A percentile compares a stretch with the other conserved stretches of the same genome.
phyloP scores from a whole-genome alignment of 1,139 yeast species.

The Hansenula sp. region DNA sequence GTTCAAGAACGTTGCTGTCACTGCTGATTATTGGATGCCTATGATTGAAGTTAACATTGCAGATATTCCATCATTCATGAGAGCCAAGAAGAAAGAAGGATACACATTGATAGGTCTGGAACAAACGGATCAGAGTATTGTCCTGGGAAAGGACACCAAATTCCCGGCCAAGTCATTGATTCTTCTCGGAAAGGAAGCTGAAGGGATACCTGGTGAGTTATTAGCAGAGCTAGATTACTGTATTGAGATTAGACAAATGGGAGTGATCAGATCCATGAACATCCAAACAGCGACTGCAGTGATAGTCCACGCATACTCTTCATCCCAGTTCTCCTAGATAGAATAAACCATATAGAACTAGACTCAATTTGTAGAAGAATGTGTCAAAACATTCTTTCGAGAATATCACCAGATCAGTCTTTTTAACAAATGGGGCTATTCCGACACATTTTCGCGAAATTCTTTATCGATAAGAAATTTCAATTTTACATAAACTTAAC shows the following conservation, averaged over 20 bases:
- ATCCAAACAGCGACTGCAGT: slow-evolving; percentile 97
- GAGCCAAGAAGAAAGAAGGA: slow-evolving; percentile 66
- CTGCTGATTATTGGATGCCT: slow-evolving; percentile 97
- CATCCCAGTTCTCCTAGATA: slow-evolving; percentile 4
- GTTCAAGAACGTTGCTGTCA: slow-evolving; percentile 84
- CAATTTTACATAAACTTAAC: no score
- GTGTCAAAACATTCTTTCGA: no score
- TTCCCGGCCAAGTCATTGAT: slow-evolving; percentile 80
- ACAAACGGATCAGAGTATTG: slow-evolving; percentile 84
- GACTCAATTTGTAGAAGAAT: no score
- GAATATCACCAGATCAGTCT: no score
- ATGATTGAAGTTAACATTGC: slow-evolving; percentile 70
- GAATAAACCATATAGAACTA: no score
- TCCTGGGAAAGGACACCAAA: slow-evolving; percentile 53
- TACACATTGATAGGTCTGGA: slow-evolving; percentile 87
- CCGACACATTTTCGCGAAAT: no score
- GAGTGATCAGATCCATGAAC: slow-evolving; percentile 91
- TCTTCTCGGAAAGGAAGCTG: slow-evolving; percentile 80
- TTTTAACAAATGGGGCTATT: no score
- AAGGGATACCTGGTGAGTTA: slow-evolving; percentile 86
- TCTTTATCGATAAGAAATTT: no score
- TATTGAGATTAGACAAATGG: slow-evolving; percentile 87
- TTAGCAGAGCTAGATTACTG: slow-evolving; percentile 81
- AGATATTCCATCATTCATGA: slow-evolving; percentile 52
- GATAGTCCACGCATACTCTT: slow-evolving; percentile 82